These are phyloP conservation scores for Mortierella claussenii DNA, from an alignment of 192 early-diverging fungal species.

Conservation along the genomic window DNA sequence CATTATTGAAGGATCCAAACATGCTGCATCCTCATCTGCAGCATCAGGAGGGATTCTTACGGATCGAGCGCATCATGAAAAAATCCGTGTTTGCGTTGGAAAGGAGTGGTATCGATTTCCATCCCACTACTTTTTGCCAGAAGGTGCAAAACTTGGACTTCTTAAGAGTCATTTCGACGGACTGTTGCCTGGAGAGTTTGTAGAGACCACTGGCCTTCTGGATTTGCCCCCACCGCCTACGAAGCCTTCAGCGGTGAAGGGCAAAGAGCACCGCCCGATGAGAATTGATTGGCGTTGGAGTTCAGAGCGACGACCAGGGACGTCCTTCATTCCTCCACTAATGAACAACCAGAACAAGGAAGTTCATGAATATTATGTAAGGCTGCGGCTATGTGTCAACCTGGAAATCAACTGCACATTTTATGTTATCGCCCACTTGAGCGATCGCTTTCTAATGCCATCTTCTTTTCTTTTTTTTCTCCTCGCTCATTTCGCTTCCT, in stretches of 20 bases:
- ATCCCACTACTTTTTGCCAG: constrained; percentile 89
- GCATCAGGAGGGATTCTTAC: not conserved
- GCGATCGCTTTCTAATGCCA: not conserved
- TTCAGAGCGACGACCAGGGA: constrained; percentile 40
- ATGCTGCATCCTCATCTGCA: constrained; percentile 4
- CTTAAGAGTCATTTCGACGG: constrained; percentile 78
- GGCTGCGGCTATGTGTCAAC: no score
- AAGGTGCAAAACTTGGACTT: constrained; percentile 74
- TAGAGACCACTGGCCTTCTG: not conserved
- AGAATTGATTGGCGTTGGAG: constrained; percentile 48
- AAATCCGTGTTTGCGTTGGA: constrained; percentile 81
- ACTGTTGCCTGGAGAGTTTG: constrained; percentile 85
- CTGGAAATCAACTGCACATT: no score
- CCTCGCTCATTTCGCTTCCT: not conserved
- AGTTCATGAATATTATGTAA: constrained; percentile 49
- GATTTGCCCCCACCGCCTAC: constrained; percentile 2
- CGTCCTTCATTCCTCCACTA: constrained; percentile 11
- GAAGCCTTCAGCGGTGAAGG: constrained; percentile 20
- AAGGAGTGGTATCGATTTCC: constrained; percentile 98
- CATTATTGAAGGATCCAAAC: constrained; percentile 35
- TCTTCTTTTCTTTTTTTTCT: not conserved
- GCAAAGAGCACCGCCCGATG: constrained; percentile 27
- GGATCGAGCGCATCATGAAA: not conserved
- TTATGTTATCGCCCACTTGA: no score
- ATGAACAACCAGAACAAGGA: constrained; percentile 55